Percentiles rank a stretch among this genome's conserved stretches.
These are phyloP conservation scores for Boechera stricta DNA, from an alignment of 345 rosid species.

Conservation along the genomic window DNA sequence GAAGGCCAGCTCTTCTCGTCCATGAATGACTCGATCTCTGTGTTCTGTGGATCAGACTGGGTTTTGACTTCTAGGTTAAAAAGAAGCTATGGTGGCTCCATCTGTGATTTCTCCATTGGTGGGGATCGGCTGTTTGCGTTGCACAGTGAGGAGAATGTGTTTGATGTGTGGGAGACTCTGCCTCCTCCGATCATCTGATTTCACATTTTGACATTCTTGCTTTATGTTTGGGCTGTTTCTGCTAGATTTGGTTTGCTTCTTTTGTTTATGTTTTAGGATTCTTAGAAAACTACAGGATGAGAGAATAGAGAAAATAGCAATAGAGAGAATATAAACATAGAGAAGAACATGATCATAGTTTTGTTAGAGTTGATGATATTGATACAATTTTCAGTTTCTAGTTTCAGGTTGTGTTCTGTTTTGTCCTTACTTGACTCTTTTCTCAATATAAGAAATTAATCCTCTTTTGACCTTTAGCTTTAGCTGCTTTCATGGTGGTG, in stretches of 20 bases:
- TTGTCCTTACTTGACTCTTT: neutral
- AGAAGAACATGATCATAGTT: conserved; percentile 15
- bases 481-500: conserved; percentile 24
- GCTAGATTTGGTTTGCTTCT: neutral
- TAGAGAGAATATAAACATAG: conserved; percentile 20
- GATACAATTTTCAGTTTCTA: conserved; percentile 8
- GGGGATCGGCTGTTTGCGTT: conserved; percentile 92
- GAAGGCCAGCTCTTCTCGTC: conserved; percentile 92
- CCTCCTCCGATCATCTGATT: conserved; percentile 71
- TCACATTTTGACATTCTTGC: neutral
- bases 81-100: conserved; percentile 78
- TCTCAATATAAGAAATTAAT: conserved; percentile 3
- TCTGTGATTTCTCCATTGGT: conserved; percentile 88
- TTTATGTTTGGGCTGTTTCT: conserved; percentile 7
- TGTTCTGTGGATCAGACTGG: conserved; percentile 92
- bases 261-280: conserved; percentile 1
- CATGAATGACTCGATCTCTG: conserved; percentile 89
- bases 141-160: conserved; percentile 93
- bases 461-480: conserved; percentile 9
- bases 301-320: conserved; percentile 23
- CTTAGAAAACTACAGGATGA: neutral
- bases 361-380: neutral
- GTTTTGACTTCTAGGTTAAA: conserved; percentile 86
- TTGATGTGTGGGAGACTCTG: conserved; percentile 92
- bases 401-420: conserved; percentile 16